Conservation (phyloP, 257 asterid species). For the Schizonepeta tenuifolia region DNA sequence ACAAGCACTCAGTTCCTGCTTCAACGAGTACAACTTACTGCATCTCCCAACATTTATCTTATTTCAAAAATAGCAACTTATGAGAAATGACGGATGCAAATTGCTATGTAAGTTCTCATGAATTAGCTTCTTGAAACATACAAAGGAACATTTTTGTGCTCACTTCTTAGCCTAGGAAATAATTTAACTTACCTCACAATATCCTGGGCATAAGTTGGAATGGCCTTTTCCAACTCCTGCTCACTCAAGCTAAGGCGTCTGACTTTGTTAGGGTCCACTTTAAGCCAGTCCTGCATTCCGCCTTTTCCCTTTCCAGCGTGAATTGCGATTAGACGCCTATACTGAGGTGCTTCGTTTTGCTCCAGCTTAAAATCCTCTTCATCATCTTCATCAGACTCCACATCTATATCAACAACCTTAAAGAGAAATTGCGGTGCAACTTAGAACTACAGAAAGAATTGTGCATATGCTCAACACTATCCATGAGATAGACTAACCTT, state of each 20-base stretch:
- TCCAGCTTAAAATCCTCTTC: constrained; percentile 35
- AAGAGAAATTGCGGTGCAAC: neutral
- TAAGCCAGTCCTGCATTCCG: constrained; percentile 62
- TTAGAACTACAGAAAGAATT: constrained; percentile 11
- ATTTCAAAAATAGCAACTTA: neutral
- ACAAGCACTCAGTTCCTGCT: no score
- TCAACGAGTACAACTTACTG: neutral
- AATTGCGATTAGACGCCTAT: constrained; percentile 66
- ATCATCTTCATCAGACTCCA: constrained; percentile 37
- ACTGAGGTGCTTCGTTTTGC: constrained; percentile 37
- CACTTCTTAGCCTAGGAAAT: neutral
- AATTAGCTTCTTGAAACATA: constrained; percentile 8
- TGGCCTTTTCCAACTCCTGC: constrained; percentile 68
- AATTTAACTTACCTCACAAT: constrained; percentile 53
- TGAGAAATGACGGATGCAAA: neutral
- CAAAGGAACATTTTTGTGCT: neutral
- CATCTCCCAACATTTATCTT: neutral
- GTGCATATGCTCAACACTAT: neutral
- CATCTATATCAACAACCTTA: constrained; percentile 33
- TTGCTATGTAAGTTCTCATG: neutral
- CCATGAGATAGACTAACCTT: constrained; percentile 30
- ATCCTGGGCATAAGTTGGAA: constrained; percentile 52
- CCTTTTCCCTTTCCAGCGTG: constrained; percentile 84
- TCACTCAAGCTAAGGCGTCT: constrained; percentile 88
- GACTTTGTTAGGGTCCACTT: constrained; percentile 61